Evolutionary conservation across 1,284 basidiomycete genomes (phyloP).

Genomic region (Melampsora americana): DNA sequence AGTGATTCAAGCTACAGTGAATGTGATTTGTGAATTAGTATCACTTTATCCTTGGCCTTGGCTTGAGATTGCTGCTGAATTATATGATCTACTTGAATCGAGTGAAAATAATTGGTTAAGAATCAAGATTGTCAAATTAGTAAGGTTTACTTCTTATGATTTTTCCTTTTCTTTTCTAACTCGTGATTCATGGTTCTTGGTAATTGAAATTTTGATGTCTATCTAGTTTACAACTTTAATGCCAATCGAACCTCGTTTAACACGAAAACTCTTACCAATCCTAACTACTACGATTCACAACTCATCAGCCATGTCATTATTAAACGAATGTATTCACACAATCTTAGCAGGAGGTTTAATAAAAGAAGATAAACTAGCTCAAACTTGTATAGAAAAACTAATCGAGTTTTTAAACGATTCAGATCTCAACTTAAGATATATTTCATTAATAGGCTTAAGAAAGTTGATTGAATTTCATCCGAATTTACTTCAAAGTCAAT

Average conservation of each 20-base stretch:
- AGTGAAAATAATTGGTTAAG: slow-evolving; percentile 99
- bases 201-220: no score
- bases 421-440: slow-evolving; percentile 97
- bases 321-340: slow-evolving; percentile 98
- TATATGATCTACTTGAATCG: slow-evolving; percentile 90
- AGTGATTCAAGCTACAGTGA: slow-evolving; percentile 87
- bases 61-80: slow-evolving; percentile 70
- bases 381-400: slow-evolving; percentile 86
- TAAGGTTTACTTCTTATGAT: slow-evolving; percentile 56
- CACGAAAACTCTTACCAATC: slow-evolving; percentile 87
- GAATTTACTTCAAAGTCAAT: slow-evolving; percentile 83
- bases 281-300: slow-evolving; percentile 92
- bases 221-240: slow-evolving; percentile 81
- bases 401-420: slow-evolving; percentile 84
- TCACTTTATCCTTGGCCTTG: slow-evolving; percentile 62
- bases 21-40: slow-evolving; percentile 89
- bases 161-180: slow-evolving; percentile 4
- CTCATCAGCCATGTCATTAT: slow-evolving; percentile 87
- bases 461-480: slow-evolving; percentile 93
- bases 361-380: slow-evolving; percentile 63
- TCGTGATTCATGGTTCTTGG: no score
- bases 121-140: slow-evolving; percentile 96
- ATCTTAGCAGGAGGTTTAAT: slow-evolving; percentile 98
- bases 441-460: slow-evolving; percentile 86
- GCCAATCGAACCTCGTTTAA: slow-evolving; percentile 85